Evolutionary conservation across 345 rosid species (phyloP).

Genomic region (Camelina sativa): DNA sequence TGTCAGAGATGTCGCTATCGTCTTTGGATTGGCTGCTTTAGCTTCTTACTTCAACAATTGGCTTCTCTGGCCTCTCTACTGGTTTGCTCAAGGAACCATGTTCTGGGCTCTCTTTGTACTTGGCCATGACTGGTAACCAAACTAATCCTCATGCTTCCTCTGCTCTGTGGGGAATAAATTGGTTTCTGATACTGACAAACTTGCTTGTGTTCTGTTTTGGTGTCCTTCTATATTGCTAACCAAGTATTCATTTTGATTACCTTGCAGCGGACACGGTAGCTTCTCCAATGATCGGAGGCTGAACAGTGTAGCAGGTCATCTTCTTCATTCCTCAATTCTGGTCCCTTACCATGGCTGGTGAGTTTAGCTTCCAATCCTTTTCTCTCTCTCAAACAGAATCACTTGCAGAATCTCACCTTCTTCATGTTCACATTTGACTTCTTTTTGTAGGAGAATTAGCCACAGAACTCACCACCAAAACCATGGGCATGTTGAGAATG

Average conservation of each 20-base stretch:
- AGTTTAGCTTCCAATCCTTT: constrained; percentile 24
- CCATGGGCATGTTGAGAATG: constrained; percentile 90
- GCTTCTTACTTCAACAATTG: constrained; percentile 64
- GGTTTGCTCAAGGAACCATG: constrained; percentile 90
- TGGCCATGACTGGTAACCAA: constrained; percentile 77
- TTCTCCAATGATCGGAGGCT: constrained; percentile 67
- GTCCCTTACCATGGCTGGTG: constrained; percentile 98
- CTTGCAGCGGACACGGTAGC: constrained; percentile 84
- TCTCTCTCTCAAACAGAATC: neutral
- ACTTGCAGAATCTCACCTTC: neutral
- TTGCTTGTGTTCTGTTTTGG: constrained; percentile 10
- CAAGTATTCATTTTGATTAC: neutral
- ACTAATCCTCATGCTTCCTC: neutral
- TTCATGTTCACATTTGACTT: constrained; percentile 9
- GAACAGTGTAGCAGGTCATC: constrained; percentile 77
- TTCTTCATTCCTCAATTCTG: constrained; percentile 82
- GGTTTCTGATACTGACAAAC: constrained; percentile 8
- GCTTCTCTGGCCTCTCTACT: constrained; percentile 83
- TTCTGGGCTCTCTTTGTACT: constrained; percentile 92
- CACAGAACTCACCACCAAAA: constrained; percentile 95
- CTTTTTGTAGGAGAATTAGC: constrained; percentile 76
- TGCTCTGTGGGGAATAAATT: neutral
- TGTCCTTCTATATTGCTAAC: neutral
- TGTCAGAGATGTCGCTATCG: constrained; percentile 66
- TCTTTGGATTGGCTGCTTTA: constrained; percentile 66